Evolutionary conservation across 2,329 filamentous ascomycete genomes (phyloP).

Genomic region (Ophiosphaerella herpotricha): DNA sequence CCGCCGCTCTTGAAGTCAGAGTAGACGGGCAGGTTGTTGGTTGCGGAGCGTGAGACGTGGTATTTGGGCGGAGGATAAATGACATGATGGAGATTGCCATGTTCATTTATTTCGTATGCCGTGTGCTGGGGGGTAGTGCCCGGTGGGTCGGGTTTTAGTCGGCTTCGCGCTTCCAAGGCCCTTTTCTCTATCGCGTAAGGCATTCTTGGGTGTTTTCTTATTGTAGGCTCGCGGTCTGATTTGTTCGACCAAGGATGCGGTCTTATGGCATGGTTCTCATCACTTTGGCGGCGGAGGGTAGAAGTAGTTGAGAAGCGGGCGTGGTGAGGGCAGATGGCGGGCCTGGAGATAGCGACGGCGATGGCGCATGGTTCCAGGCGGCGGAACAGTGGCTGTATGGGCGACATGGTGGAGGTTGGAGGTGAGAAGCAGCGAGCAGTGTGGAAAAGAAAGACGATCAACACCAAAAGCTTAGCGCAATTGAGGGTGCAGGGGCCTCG

Average conservation of each 20-base stretch:
- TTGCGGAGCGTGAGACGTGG: conserved; percentile 71
- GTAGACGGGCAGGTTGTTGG: conserved; percentile 78
- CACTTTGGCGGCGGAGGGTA: conserved; percentile 19
- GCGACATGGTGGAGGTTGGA: conserved; percentile 35
- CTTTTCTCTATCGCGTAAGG: too few relatives aligned
- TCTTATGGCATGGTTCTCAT: background rate
- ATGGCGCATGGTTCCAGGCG: conserved; percentile 44
- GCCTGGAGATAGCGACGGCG: conserved; percentile 39
- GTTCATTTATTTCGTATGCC: too few relatives aligned
- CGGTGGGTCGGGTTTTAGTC: conserved; percentile 11
- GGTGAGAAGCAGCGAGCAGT: background rate
- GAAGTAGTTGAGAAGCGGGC: conserved; percentile 48
- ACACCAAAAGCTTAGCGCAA: conserved; percentile 44
- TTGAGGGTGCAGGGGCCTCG: conserved; percentile 31
- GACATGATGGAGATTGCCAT: conserved; percentile 1
- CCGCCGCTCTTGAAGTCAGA: conserved; percentile 73
- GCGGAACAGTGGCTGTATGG: conserved; percentile 41
- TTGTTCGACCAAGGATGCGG: too few relatives aligned
- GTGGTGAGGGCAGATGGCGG: conserved; percentile 44
- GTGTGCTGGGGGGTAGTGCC: conserved; percentile 24
- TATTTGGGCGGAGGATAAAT: conserved; percentile 57
- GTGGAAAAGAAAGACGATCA: conserved; percentile 11
- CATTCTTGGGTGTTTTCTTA: too few relatives aligned
- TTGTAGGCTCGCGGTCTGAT: too few relatives aligned
- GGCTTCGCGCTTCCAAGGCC: too few relatives aligned